phyloP scores from a whole-genome alignment of 306 rosid genomes.

The Sechiopsis laciniata region DNA sequence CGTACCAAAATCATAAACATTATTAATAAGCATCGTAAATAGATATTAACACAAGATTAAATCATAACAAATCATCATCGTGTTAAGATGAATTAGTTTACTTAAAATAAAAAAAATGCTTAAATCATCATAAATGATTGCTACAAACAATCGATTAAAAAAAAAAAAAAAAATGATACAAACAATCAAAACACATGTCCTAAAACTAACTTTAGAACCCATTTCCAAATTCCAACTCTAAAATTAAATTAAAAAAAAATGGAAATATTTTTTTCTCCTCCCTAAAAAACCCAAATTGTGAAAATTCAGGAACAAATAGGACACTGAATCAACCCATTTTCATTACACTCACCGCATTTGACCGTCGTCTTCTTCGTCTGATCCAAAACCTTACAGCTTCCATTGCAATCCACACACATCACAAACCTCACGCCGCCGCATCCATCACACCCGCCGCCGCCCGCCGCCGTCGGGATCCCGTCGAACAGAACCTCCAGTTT shows the following conservation, averaged over 20 bases:
- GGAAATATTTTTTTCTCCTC: too few relatives aligned
- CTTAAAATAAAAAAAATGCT: slow-evolving; percentile 14
- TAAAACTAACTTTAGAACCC: slow-evolving; percentile 70
- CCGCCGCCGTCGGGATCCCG: slow-evolving; percentile 52
- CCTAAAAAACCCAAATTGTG: background rate
- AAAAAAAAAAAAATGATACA: background rate
- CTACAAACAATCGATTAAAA: too few relatives aligned
- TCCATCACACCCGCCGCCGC: slow-evolving; percentile 51
- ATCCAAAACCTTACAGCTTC: slow-evolving; percentile 84
- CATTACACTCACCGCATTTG: slow-evolving; percentile 72
- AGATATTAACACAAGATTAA: background rate
- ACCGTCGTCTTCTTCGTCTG: slow-evolving; percentile 41
- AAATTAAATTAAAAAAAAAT: background rate
- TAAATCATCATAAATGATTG: too few relatives aligned
- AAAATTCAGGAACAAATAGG: slow-evolving; percentile 54
- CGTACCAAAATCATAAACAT: background rate
- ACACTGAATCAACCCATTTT: slow-evolving; percentile 78
- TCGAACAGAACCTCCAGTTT: slow-evolving; percentile 51
- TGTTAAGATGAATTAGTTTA: slow-evolving; percentile 13
- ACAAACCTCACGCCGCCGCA: slow-evolving; percentile 77
- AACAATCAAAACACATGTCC: slow-evolving; percentile 30
- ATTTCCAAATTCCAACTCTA: background rate
- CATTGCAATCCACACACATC: slow-evolving; percentile 67
- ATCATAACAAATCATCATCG: background rate
- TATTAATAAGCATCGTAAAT: background rate